Base-by-base conservation (phyloP, 1,284 basidiomycete genomes). In the Ganoderma multipileum region DNA sequence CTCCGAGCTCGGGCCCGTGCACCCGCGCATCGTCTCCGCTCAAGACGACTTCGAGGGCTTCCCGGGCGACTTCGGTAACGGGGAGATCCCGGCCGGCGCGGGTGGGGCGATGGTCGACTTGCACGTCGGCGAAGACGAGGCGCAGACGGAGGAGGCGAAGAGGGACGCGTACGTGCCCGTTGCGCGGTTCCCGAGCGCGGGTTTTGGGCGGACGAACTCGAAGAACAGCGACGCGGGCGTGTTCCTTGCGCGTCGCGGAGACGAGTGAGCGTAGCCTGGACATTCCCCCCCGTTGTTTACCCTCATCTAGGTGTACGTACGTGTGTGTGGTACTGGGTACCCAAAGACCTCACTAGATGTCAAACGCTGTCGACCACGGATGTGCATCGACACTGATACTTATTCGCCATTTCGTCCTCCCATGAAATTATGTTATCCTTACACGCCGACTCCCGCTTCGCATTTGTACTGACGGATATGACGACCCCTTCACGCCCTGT, bases 171-270 rank as follows among this genome's bases (percentile, higher is more conserved):
- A 63, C 33, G 47, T 70, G 59, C 65, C 67, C 12, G 73, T 69
- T 1, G 54, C 73, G 16, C 67, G 68, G n/a, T 80, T 80, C 75
- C 79, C 79, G 23, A 79, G 75, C 66, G 72, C 74, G 6, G 79
- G 79, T 4, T 68, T 80, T 30, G 68, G 73, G 41, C 76, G 77
- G 26, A 59, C 73, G 23, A 72, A 74, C 58, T 65, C 77, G 47
- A 76, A 76, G 62, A 79, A 77, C 65, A 77, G 79, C 70, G 77
- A 79, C 65, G 76, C 75, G 72, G 79, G 79, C 41, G 79, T 79
- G 42, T 78, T 79, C 73, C 73, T 80, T 9, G 79, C 79, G 16
- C 71, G 73, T 8, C 66, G 79, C 23, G 79, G 78, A 3, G 77
- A 79, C 36, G 71, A 76, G 65, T 76, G 65, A 74, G 47, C 23